Base-by-base conservation (phyloP, 179 eudicot genomes). In the Drosera spatulata region DNA sequence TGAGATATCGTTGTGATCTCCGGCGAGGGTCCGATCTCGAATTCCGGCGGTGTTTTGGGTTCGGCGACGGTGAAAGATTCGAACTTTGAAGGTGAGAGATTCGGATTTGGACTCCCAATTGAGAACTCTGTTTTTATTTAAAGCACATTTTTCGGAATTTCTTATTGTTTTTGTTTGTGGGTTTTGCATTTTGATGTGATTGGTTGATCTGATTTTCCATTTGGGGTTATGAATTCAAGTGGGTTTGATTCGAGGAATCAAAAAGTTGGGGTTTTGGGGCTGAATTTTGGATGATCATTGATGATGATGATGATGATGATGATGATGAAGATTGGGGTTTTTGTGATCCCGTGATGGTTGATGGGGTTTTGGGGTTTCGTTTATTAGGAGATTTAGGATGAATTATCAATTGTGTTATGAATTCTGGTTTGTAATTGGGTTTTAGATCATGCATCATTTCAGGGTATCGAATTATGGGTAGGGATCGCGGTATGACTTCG, bases 41-140 rank as follows among this genome's bases (percentile, higher is more conserved):
- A 58, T 13, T 22, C 53, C 12, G 58, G 10, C 53, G 33, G 62
- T 56, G 56, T 10, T 66, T 60, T 15, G 39, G 56, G 66, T 37
- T 44, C 56, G 22, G 50, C 58, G 55, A 60, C 54, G 6, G 39
- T n/a, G n/a, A 39, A 64, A 48, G 41, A 53, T 46, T 59, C 54
- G 41, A 64, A 45, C 61, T 63, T 39, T 42, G 1, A 54, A 74
- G 81, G 73, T 77, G 63, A 70, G 78, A 58, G 50, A 56, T 53
- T 58, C 48, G 53, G 14, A n/a, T 40, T 50, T 39, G 40, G 3
- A 2, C 8, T 38, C 50, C 41, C 12, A 53, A 42, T 58, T 40
- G 11, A 5, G 49, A 3, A n/a, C 55, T 64, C 7, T 10, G 58
- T 33, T 55, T 55, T 6, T 9, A 11, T 52, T 52, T 14, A 22